These are phyloP conservation scores for Tubosaeta sp. DNA, from an alignment of 768 basidiomycete genomes.

Conservation along the genomic window DNA sequence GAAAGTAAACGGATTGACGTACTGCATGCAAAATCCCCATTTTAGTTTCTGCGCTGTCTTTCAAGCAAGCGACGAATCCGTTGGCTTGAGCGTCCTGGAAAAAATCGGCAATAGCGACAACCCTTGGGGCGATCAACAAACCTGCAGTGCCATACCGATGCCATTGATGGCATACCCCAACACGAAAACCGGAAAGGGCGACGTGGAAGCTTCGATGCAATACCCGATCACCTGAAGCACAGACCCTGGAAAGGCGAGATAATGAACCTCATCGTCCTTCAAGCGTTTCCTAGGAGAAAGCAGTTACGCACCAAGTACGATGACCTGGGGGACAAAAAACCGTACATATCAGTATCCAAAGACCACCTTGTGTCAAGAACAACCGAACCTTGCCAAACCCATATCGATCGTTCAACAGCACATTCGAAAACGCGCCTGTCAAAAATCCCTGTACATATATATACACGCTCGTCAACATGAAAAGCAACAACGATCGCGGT, in stretches of 20 bases:
- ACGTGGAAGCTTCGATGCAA: conserved; percentile 36
- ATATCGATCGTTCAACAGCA: conserved; percentile 26
- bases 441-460: conserved; percentile 29
- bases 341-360: not conserved
- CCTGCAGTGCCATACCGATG: conserved; percentile 44
- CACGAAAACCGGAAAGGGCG: conserved; percentile 44
- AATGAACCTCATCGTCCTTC: not conserved
- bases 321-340: conserved; percentile 16
- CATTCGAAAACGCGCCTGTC: conserved; percentile 30
- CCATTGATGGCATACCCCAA: conserved; percentile 42
- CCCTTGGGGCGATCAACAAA: conserved; percentile 15
- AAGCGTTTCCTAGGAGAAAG: too few species aligned
- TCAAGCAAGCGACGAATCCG: conserved; percentile 40
- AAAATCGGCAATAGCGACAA: not conserved
- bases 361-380: not conserved
- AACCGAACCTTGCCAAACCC: conserved; percentile 32
- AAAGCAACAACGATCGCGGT: not conserved
- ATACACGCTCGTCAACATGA: not conserved
- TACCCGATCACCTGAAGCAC: conserved; percentile 30
- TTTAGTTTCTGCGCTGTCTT: conserved; percentile 35
- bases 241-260: conserved; percentile 16
- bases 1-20: conserved; percentile 29
- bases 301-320: conserved; percentile 26
- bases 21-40: conserved; percentile 40
- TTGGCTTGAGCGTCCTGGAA: conserved; percentile 46